Conservation (phyloP, 73 alveolate species). For the Paramecium octaurelia region DNA sequence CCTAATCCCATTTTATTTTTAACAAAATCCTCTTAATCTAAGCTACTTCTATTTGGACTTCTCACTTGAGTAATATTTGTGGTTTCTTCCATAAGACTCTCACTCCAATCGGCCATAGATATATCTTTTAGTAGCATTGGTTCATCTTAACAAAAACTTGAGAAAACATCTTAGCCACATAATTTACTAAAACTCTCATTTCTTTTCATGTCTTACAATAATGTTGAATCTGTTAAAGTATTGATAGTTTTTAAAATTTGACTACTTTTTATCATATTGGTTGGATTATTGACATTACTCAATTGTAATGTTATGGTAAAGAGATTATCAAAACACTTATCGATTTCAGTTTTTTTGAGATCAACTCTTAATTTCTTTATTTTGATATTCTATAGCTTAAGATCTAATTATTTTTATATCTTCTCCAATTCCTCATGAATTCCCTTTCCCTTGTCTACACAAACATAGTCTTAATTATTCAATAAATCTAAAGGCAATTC, state of each 20-base stretch:
- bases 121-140: conserved; percentile 46
- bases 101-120: conserved; percentile 51
- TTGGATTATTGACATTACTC: not conserved
- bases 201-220: not conserved
- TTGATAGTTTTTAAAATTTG: not conserved
- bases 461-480: not conserved
- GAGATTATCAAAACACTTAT: conserved; percentile 30
- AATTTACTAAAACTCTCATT: conserved; percentile 27
- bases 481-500: conserved; percentile 38
- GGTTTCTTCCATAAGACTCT: not conserved
- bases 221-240: not conserved
- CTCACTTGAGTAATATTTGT: not conserved
- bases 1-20: not conserved
- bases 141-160: conserved; percentile 39
- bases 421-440: conserved; percentile 14
- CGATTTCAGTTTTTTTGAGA: conserved; percentile 13
- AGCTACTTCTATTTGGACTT: not conserved
- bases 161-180: conserved; percentile 26
- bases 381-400: not conserved
- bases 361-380: conserved; percentile 36
- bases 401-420: not conserved
- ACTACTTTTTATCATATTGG: not conserved
- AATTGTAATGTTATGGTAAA: conserved; percentile 1
- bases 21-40: not conserved
- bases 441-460: conserved; percentile 35